Conservation (phyloP, 306 rosid genomes). For the Alnus glutinosa region DNA sequence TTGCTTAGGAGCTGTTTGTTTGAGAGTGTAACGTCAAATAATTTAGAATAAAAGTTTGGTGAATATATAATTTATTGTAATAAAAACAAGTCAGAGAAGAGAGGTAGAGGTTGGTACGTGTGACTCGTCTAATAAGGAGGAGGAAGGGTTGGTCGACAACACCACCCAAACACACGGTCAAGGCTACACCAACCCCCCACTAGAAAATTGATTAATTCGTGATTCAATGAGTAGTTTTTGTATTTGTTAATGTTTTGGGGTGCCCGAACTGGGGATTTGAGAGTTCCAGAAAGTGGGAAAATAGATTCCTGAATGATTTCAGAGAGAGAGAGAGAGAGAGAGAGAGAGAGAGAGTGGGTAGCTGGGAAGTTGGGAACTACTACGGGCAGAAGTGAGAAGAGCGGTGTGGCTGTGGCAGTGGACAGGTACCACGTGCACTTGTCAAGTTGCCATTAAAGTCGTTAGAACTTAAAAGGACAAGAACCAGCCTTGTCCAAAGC, state of each 20-base stretch:
- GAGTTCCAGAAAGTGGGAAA: background rate
- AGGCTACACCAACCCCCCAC: background rate
- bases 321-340: conserved; percentile 3
- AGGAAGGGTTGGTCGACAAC: conserved; percentile 54
- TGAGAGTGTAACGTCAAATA: too few species aligned
- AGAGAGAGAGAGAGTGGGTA: conserved; percentile 26
- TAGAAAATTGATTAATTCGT: conserved; percentile 11
- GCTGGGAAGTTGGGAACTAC: conserved; percentile 63
- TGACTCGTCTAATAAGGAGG: conserved; percentile 24
- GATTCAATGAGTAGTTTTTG: background rate
- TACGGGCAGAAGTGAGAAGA: background rate
- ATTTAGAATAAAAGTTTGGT: too few species aligned
- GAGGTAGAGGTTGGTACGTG: conserved; percentile 17
- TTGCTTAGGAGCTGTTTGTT: background rate
- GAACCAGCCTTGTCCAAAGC: conserved; percentile 18
- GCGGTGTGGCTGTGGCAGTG: conserved; percentile 38
- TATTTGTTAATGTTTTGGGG: background rate
- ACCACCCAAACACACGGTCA: conserved; percentile 41
- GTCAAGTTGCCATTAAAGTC: conserved; percentile 36
- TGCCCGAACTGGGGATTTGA: background rate
- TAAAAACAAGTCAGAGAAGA: background rate
- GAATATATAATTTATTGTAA: too few species aligned
- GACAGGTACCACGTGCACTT: conserved; percentile 71
- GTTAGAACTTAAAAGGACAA: conserved; percentile 26
- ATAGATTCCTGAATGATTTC: background rate